These are phyloP conservation scores for Berkeleyomyces basicola DNA, from an alignment of 2,329 filamentous ascomycete species.

Conservation along the genomic window DNA sequence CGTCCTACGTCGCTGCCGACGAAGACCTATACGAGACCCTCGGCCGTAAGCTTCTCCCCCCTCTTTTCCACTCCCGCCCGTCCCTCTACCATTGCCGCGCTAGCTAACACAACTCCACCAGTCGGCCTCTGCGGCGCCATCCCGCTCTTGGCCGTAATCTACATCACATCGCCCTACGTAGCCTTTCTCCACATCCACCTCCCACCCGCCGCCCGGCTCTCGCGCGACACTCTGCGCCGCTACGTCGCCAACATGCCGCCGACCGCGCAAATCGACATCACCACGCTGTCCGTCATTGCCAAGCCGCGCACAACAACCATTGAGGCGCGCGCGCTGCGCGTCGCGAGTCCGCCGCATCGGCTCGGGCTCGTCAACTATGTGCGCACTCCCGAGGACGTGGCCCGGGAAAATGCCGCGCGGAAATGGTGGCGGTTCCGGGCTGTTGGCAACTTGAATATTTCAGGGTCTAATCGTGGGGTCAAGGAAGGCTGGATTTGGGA, in stretches of 20 bases:
- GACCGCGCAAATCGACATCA: constrained; percentile 31
- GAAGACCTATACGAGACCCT: constrained; percentile 23
- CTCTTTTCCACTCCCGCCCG: background rate
- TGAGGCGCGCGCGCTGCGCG: constrained; percentile 23
- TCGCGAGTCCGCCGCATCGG: constrained; percentile 18
- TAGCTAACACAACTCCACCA: constrained; percentile 18
- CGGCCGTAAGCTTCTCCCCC: constrained; percentile 22
- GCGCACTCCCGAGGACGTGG: constrained; percentile 19
- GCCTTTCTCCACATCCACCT: constrained; percentile 54
- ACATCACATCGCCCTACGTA: constrained; percentile 53
- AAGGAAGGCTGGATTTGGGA: constrained; percentile 27
- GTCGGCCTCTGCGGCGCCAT: constrained; percentile 43
- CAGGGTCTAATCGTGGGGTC: constrained; percentile 16
- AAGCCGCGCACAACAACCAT: constrained; percentile 34
- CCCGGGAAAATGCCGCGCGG: constrained; percentile 21
- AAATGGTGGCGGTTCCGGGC: constrained; percentile 27
- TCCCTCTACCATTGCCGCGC: background rate
- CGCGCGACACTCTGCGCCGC: constrained; percentile 36
- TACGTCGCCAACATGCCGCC: constrained; percentile 33
- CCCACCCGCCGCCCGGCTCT: constrained; percentile 46
- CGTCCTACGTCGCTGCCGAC: constrained; percentile 33
- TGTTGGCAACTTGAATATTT: constrained; percentile 25
- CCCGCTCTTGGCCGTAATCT: constrained; percentile 48
- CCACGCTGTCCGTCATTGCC: constrained; percentile 38
- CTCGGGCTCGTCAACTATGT: constrained; percentile 27